Percentiles rank a stretch among this genome's conserved stretches.
phyloP scores from a whole-genome alignment of 352 stramenopile species.

The Phytophthora podocarpi region DNA sequence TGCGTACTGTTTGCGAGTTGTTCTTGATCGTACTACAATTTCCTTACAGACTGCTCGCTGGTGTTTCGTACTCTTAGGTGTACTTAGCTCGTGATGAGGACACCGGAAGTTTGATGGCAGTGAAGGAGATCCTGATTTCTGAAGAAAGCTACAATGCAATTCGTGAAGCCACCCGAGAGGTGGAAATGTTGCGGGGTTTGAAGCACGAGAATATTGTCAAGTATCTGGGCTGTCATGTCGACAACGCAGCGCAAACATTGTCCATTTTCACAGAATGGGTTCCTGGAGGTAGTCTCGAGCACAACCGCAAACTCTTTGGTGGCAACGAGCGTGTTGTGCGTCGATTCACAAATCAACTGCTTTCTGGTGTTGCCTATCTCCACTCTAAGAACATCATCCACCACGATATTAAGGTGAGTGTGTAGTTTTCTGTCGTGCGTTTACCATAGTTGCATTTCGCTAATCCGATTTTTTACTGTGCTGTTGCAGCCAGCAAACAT shows the following conservation, averaged over 20 bases:
- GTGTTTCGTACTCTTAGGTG: constrained; percentile 50
- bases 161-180: constrained; percentile 62
- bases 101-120: constrained; percentile 87
- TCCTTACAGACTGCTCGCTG: no score
- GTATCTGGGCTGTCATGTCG: constrained; percentile 90
- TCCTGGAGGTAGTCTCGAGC: constrained; percentile 79
- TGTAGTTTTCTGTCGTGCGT: no score
- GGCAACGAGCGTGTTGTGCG: constrained; percentile 71
- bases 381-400: constrained; percentile 81
- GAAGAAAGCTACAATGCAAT: constrained; percentile 50
- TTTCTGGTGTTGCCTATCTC: constrained; percentile 89
- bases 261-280: constrained; percentile 94
- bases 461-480: no score
- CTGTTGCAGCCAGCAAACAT: constrained; percentile 87
- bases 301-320: constrained; percentile 84
- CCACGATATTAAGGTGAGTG: constrained; percentile 79
- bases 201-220: constrained; percentile 93
- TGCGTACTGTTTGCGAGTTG: constrained; percentile 22
- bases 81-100: constrained; percentile 92
- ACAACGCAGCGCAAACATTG: constrained; percentile 64
- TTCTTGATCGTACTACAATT: no score
- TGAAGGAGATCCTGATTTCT: constrained; percentile 65
- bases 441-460: no score
- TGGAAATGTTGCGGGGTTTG: constrained; percentile 88
- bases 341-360: constrained; percentile 84